Evolutionary conservation across 257 asterid genomes (phyloP), one percentile per base, ranked within the genome.

Genomic region (Nyctanthes arbortristis): DNA sequence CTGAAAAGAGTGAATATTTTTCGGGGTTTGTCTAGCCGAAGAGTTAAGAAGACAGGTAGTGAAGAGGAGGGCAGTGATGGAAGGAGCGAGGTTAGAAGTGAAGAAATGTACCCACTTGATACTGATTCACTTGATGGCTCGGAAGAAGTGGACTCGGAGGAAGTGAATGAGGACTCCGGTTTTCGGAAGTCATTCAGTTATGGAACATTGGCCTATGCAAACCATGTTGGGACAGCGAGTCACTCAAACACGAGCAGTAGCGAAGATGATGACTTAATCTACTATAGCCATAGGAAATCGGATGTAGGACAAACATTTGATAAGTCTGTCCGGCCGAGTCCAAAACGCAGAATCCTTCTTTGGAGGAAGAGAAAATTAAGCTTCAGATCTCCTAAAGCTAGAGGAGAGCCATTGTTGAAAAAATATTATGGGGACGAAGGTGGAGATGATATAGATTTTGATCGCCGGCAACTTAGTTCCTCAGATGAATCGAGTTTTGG

Each of bases 381-480:
- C 78, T 85, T 90, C 79, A 86, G 75, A 82, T 78, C 91, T 61
- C 86, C 87, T 22, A 85, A 87, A 69, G 81, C 47, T 43, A 87
- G 89, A 79, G 93, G 90, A 57, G 95, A 89, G 81, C 97, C 96
- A 18, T 67, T 91, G 28, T 75, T 91, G 80, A 91, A 84, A 55
- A 87, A 82, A 40, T 47, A 63, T 58, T 82, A 87, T 43, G 95
- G 86, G 20, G 97, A 91, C 67, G 96, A 91, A 69, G 97, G 97
- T 30, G 97, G 96, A 13, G 97, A 91, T 65, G 97, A 91, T 67
- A 91, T 89, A 69, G 97, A 89, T 69, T 86, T 87, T 71, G 97
- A 89, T 79, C 95, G 97, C n/a, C 78, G 97, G 52, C 91, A 82
- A 72, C 88, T 91, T 61, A 77, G 91, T 65, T 84, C 93, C 61